Evolutionary conservation across 768 basidiomycete species (phyloP), one percentile per base, ranked within the genome.

Genomic region (Coprinopsis cinerea): DNA sequence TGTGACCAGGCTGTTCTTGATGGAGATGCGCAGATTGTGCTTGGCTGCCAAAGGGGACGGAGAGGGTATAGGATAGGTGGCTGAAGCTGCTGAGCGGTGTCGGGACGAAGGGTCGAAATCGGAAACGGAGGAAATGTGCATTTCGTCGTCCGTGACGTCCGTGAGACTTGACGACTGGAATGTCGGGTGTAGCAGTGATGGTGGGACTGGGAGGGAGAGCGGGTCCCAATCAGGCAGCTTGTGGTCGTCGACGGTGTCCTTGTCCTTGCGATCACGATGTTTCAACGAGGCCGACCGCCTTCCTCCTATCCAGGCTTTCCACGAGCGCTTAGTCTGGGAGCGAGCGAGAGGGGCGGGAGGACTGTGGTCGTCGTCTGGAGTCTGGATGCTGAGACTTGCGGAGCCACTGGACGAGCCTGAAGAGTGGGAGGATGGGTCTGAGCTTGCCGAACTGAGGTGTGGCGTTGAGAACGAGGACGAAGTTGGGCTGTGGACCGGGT

Each of bases 401-500:
- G 77, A 80, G 35, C 77, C 79, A 26, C 74, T 76, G n/a, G 83
- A 85, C 4, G 83, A 82, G 9, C 78, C 74, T 3, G 77, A 77
- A 11, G 82, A 82, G 43, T 71, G 68, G 13, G 69, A 66, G 39
- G 48, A 51, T 23, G 67, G 70, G 60, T 75, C 66, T 18, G 49
- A 5, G 53, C 66, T 64, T 53, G 49, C 59, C 15, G 55, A 59
- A 62, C 63, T 66, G 58, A 66, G 64, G 48, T 62, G 59, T 41
- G 70, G 63, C n/a, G 62, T 62, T 18, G 61, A 62, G 18, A 59
- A 54, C 44, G 59, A 48, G 39, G 61, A 61, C 26, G 60, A 49
- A 9, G 48, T 48, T 47, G 54, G 48, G 18, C 55, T 49, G 61
- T 34, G 59, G 47, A 52, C 57, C 36, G 55, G 10, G 54, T 7